phyloP scores from a whole-genome alignment of 768 basidiomycete species.

The Rhodotorula toruloides region DNA sequence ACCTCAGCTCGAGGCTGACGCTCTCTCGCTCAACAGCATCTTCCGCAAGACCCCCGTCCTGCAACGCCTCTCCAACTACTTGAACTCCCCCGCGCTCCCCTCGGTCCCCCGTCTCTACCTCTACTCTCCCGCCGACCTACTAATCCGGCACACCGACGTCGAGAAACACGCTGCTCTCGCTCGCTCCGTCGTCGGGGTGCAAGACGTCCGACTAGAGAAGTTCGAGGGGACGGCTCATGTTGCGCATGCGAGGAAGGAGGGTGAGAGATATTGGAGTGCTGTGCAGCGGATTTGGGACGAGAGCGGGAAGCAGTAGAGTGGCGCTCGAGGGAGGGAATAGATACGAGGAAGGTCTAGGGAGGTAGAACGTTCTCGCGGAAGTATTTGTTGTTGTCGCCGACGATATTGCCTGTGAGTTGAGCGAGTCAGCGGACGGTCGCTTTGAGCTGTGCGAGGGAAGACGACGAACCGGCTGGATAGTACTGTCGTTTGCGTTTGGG shows the following conservation, averaged over 20 bases:
- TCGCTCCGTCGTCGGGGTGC: background rate
- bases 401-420: background rate
- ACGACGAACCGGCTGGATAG: background rate
- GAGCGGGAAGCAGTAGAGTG: conserved; percentile 32
- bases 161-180: conserved; percentile 34
- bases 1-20: no score
- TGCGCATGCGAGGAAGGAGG: conserved; percentile 32
- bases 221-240: conserved; percentile 38
- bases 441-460: background rate
- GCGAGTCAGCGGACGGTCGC: background rate
- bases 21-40: conserved; percentile 2
- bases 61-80: conserved; percentile 11
- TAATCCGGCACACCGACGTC: conserved; percentile 37
- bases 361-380: conserved; percentile 11
- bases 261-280: conserved; percentile 36
- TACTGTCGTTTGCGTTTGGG: no score
- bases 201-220: conserved; percentile 21
- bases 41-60: conserved; percentile 19
- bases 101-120: conserved; percentile 38
- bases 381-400: background rate
- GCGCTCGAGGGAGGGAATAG: background rate
- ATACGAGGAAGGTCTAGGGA: background rate
- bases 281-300: conserved; percentile 32
- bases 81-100: conserved; percentile 22
- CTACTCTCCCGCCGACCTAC: conserved; percentile 36